phyloP scores from a whole-genome alignment of 2,329 filamentous ascomycete genomes.

The Diaporthe sp. region DNA sequence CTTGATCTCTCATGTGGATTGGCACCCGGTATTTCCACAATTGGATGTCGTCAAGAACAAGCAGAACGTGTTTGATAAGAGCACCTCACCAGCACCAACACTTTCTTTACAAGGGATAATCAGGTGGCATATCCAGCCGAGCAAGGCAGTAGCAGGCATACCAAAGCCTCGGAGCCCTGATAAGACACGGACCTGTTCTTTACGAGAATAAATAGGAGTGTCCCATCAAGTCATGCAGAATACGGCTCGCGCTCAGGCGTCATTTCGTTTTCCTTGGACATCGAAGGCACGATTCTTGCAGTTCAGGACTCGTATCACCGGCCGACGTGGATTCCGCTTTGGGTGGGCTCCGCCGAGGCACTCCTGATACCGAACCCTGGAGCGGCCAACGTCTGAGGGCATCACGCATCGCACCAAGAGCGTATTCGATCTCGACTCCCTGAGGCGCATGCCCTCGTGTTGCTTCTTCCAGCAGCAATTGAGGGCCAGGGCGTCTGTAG shows the following conservation, averaged over 20 bases:
- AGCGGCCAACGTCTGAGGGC: not conserved
- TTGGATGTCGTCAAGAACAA: not conserved
- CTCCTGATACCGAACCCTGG: not conserved
- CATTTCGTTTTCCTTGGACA: not conserved
- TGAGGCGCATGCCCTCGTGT: not conserved
- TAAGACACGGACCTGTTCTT: not conserved
- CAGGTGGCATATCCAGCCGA: not conserved
- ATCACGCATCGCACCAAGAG: not conserved
- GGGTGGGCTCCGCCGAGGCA: not conserved
- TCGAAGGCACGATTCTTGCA: not conserved
- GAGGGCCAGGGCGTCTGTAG: not conserved
- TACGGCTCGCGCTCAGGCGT: constrained; percentile 1
- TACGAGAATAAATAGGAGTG: not conserved
- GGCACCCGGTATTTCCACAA: too few species aligned
- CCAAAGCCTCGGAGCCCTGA: not conserved
- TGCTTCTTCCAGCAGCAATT: not conserved
- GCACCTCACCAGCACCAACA: not conserved
- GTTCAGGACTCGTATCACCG: not conserved
- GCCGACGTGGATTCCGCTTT: not conserved
- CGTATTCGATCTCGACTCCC: constrained; percentile 3
- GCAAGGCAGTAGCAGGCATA: not conserved
- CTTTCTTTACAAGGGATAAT: not conserved
- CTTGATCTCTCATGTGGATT: not conserved
- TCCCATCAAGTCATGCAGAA: not conserved
- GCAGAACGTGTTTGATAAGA: not conserved